phyloP scores from a whole-genome alignment of 345 rosid species.

The Citrus cavaleriei region DNA sequence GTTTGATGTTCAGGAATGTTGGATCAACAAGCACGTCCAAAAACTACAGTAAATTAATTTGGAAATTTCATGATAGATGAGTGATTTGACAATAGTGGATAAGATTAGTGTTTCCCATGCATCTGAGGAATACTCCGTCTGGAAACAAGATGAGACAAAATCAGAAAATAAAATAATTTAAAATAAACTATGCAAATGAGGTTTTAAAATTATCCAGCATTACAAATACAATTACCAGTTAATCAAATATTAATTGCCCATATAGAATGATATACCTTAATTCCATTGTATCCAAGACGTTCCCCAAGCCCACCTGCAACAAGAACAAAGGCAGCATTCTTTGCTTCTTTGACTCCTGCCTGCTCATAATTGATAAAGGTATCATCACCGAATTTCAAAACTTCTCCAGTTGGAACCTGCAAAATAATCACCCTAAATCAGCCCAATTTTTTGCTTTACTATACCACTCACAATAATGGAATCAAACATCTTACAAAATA shows the following conservation, averaged over 20 bases:
- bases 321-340: slow-evolving; percentile 86
- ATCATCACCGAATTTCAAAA: slow-evolving; percentile 59
- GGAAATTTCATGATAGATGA: neutral
- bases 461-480: neutral
- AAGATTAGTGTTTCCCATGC: neutral
- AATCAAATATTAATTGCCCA: neutral
- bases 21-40: neutral
- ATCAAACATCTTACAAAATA: slow-evolving; percentile 1
- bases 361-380: slow-evolving; percentile 70
- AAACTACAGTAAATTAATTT: neutral
- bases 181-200: neutral
- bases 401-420: slow-evolving; percentile 89
- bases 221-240: neutral
- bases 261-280: slow-evolving; percentile 52
- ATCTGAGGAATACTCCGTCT: neutral
- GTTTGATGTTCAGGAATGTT: neutral
- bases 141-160: neutral
- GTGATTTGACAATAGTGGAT: neutral
- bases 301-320: slow-evolving; percentile 99
- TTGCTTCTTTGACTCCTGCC: slow-evolving; percentile 72
- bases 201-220: neutral
- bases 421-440: slow-evolving; percentile 6
- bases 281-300: slow-evolving; percentile 97
- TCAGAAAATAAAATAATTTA: neutral
- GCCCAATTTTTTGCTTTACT: neutral